Evolutionary conservation across 2,329 filamentous ascomycete species (phyloP).

Genomic region (Chaetomium sp.): DNA sequence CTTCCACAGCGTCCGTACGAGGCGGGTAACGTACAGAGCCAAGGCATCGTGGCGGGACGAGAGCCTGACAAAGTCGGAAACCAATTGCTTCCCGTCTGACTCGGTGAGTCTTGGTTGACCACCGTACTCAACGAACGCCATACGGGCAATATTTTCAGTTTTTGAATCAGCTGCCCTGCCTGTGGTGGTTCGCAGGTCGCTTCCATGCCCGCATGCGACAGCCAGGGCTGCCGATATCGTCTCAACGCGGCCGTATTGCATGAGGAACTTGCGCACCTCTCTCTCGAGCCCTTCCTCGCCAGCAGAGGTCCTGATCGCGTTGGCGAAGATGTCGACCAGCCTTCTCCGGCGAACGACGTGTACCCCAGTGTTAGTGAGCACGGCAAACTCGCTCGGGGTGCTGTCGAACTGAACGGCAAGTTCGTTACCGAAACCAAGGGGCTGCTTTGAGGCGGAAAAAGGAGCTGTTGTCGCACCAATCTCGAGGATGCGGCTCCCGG

Average conservation of each 20-base stretch:
- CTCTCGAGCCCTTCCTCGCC: conserved; percentile 80
- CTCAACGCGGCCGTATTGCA: conserved; percentile 83
- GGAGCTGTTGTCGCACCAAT: conserved; percentile 75
- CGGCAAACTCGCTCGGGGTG: conserved; percentile 77
- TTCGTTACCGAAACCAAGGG: conserved; percentile 89
- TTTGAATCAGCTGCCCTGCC: conserved; percentile 79
- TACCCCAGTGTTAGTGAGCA: conserved; percentile 88
- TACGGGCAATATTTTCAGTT: conserved; percentile 80
- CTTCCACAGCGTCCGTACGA: conserved; percentile 90
- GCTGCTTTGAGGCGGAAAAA: conserved; percentile 68
- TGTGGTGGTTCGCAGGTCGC: conserved; percentile 71
- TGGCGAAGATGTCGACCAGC: conserved; percentile 89
- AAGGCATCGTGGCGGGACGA: conserved; percentile 89
- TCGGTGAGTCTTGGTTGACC: conserved; percentile 85
- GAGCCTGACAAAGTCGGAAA: conserved; percentile 79
- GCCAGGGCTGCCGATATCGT: conserved; percentile 88
- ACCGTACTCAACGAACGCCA: conserved; percentile 89
- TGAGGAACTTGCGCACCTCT: conserved; percentile 81
- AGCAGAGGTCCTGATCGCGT: conserved; percentile 66
- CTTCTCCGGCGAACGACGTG: conserved; percentile 82
- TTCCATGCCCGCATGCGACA: conserved; percentile 91
- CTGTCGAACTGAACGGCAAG: conserved; percentile 94
- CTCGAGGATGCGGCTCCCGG: conserved; percentile 68
- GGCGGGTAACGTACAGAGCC: conserved; percentile 80
- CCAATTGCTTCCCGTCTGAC: conserved; percentile 68